phyloP scores from a whole-genome alignment of 352 stramenopile genomes.

The Pythium utonaiense region DNA sequence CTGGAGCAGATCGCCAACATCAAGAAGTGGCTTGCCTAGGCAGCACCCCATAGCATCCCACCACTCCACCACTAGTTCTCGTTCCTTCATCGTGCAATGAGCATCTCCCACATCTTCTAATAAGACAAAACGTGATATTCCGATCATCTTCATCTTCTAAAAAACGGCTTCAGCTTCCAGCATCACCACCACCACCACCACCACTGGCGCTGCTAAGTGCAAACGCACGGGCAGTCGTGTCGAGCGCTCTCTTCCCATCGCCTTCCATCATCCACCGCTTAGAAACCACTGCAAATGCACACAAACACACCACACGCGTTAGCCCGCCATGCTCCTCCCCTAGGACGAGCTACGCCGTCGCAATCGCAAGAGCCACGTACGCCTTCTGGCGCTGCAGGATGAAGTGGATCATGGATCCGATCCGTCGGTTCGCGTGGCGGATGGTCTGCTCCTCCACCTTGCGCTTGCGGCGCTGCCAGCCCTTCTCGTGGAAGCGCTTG shows the following conservation, averaged over 20 bases:
- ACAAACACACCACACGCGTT: not conserved
- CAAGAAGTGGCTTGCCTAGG: slow-evolving; percentile 57
- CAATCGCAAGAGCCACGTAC: slow-evolving; percentile 33
- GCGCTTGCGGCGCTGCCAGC: slow-evolving; percentile 77
- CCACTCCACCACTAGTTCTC: not conserved
- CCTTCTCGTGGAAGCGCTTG: slow-evolving; percentile 82
- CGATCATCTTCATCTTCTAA: not conserved
- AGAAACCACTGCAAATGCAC: slow-evolving; percentile 18
- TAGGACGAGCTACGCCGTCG: no score
- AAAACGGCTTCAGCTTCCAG: no score
- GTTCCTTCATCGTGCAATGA: not conserved
- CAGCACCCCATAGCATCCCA: not conserved
- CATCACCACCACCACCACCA: no score
- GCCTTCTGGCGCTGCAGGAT: slow-evolving; percentile 79
- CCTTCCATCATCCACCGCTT: slow-evolving; percentile 4
- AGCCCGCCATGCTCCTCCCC: not conserved
- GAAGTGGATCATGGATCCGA: slow-evolving; percentile 84
- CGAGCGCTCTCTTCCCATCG: no score
- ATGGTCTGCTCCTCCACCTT: slow-evolving; percentile 78
- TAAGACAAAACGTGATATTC: not conserved
- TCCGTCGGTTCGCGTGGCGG: slow-evolving; percentile 72
- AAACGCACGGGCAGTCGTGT: no score
- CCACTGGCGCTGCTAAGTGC: no score
- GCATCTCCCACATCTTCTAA: not conserved
- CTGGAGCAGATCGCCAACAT: slow-evolving; percentile 74